Percentiles rank a stretch among this genome's conserved stretches.
Evolutionary conservation across 257 asterid genomes (phyloP).

Genomic region (Nicotiana sylvestris): DNA sequence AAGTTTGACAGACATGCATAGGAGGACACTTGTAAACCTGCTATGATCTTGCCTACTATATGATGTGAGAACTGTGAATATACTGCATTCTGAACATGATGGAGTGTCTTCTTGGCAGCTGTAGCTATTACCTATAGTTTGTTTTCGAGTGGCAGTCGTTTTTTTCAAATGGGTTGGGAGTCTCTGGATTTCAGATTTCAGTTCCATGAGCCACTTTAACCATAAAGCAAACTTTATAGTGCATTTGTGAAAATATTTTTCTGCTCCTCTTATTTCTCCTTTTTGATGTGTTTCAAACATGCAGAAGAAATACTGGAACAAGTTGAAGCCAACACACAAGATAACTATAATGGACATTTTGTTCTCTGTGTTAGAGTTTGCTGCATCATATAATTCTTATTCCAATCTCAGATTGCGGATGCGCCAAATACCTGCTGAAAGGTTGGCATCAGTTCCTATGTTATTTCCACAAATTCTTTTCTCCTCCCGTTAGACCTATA

Average conservation of each 20-base stretch:
- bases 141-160: background rate
- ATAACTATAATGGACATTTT: slow-evolving; percentile 78
- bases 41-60: background rate
- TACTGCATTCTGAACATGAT: background rate
- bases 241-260: background rate
- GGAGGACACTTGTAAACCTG: background rate
- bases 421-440: slow-evolving; percentile 79
- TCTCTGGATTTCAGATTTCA: background rate
- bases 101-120: background rate
- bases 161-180: background rate
- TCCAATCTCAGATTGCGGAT: slow-evolving; percentile 79
- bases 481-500: slow-evolving; percentile 10
- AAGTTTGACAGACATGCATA: background rate
- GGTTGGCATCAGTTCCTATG: slow-evolving; percentile 39
- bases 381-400: slow-evolving; percentile 95
- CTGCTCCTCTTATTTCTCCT: slow-evolving; percentile 10
- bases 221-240: background rate
- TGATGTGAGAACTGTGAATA: background rate
- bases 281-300: slow-evolving; percentile 21
- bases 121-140: background rate
- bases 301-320: slow-evolving; percentile 95
- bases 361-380: slow-evolving; percentile 82
- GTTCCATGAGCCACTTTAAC: background rate
- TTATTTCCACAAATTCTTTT: background rate
- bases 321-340: slow-evolving; percentile 71